A percentile compares a stretch with the other conserved stretches of the same genome.
Evolutionary conservation across 148 eudicot genomes (phyloP).

Genomic region (Diospyros kaki): DNA sequence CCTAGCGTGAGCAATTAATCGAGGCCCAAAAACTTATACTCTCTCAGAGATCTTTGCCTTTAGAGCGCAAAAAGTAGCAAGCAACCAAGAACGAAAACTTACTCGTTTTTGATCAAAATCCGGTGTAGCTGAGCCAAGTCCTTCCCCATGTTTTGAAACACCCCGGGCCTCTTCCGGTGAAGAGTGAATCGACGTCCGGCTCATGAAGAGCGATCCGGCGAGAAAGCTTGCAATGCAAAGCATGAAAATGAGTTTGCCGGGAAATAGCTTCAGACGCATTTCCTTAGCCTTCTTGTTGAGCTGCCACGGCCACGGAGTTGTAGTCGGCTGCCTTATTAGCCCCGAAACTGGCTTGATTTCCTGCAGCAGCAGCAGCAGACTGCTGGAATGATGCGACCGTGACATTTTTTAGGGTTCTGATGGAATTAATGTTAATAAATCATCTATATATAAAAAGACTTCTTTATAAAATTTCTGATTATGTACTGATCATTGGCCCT

Average conservation of each 20-base stretch:
- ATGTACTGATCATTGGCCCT: too few species aligned
- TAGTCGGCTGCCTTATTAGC: neutral
- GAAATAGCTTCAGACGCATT: conserved; percentile 59
- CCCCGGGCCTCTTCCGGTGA: conserved; percentile 15
- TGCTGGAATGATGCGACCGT: too few species aligned
- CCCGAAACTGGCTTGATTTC: too few species aligned
- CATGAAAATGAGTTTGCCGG: conserved; percentile 46
- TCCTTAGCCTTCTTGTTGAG: conserved; percentile 28
- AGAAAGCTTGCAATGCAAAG: conserved; percentile 74
- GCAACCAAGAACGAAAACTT: conserved; percentile 9
- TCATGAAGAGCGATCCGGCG: conserved; percentile 63
- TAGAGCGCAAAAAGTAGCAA: neutral
- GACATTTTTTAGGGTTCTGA: too few species aligned
- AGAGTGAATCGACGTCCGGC: conserved; percentile 34
- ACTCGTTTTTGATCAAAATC: conserved; percentile 63
- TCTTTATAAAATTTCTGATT: too few species aligned
- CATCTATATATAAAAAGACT: too few species aligned
- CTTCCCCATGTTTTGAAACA: conserved; percentile 22
- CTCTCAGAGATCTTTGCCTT: neutral
- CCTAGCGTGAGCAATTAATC: too few species aligned
- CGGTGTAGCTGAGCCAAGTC: conserved; percentile 17
- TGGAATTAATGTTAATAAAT: too few species aligned
- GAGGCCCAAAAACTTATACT: too few species aligned
- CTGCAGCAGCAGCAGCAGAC: too few species aligned
- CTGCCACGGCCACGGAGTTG: conserved; percentile 24